phyloP scores from a whole-genome alignment of 2,329 filamentous ascomycete genomes.

The Fusarium ambrosium region DNA sequence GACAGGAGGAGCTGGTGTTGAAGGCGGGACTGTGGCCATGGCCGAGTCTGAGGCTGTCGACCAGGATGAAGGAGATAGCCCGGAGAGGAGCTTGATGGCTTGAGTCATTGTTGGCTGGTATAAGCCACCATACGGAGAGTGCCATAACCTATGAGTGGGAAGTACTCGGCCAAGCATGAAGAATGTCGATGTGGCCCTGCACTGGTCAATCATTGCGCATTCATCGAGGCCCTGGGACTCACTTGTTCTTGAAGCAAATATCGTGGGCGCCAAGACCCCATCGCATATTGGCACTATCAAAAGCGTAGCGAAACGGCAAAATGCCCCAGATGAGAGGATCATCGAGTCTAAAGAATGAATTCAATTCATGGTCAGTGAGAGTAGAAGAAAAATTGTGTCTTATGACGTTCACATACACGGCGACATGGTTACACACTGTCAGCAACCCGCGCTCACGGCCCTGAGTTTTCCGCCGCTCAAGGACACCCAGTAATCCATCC shows the following conservation, averaged over 20 bases:
- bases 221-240: conserved; percentile 42
- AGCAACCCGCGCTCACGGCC: conserved; percentile 81
- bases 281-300: conserved; percentile 80
- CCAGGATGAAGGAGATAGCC: conserved; percentile 44
- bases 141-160: conserved; percentile 84
- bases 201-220: conserved; percentile 1
- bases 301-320: conserved; percentile 80
- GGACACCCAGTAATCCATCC: conserved; percentile 78
- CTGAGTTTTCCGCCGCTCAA: conserved; percentile 78
- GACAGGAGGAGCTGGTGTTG: conserved; percentile 25
- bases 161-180: conserved; percentile 92
- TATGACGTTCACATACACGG: conserved; percentile 51
- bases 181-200: conserved; percentile 78
- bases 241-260: conserved; percentile 93
- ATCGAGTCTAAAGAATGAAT: conserved; percentile 75
- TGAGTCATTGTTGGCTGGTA: conserved; percentile 92
- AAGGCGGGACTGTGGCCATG: conserved; percentile 3
- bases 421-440: conserved; percentile 70
- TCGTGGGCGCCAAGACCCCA: conserved; percentile 95
- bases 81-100: conserved; percentile 86
- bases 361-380: conserved; percentile 14
- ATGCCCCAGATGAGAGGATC: conserved; percentile 96
- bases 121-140: conserved; percentile 85
- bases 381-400: neutral
- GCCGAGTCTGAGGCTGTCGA: conserved; percentile 33